phyloP scores from a whole-genome alignment of 2,329 filamentous ascomycete genomes.

The Chrysoporthe cubensis region DNA sequence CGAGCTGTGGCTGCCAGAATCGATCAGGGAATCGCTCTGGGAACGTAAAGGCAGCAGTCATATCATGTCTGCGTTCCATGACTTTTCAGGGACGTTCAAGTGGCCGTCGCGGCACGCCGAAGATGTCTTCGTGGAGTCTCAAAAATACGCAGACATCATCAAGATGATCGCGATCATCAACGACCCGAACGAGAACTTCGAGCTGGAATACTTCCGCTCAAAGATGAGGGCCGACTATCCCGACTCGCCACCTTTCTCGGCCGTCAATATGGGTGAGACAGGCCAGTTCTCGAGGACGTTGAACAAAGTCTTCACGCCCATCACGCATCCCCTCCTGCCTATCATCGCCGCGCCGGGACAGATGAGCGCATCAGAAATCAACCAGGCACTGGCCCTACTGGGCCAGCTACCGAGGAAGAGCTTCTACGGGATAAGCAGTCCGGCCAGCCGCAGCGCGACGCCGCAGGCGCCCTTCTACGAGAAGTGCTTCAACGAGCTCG shows the following conservation, averaged over 20 bases:
- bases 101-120: constrained; percentile 78
- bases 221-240: constrained; percentile 72
- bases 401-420: constrained; percentile 79
- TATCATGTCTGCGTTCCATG: constrained; percentile 91
- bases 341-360: constrained; percentile 86
- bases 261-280: constrained; percentile 85
- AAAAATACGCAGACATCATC: constrained; percentile 79
- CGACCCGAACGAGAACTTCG: constrained; percentile 84
- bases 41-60: constrained; percentile 76
- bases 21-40: constrained; percentile 69
- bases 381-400: constrained; percentile 75
- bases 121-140: constrained; percentile 71
- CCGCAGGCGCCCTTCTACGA: constrained; percentile 85
- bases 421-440: constrained; percentile 79
- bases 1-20: constrained; percentile 82
- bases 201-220: constrained; percentile 86
- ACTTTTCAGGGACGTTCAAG: constrained; percentile 82
- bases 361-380: constrained; percentile 84
- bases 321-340: constrained; percentile 82
- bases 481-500: constrained; percentile 80
- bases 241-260: constrained; percentile 74
- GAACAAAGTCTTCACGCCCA: constrained; percentile 85
- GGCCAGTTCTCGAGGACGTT: constrained; percentile 83
- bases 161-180: constrained; percentile 89
- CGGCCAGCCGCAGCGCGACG: constrained; percentile 63